Conservation (phyloP, 1,139 yeast genomes). For the Lodderomyces metapsilosis region DNA sequence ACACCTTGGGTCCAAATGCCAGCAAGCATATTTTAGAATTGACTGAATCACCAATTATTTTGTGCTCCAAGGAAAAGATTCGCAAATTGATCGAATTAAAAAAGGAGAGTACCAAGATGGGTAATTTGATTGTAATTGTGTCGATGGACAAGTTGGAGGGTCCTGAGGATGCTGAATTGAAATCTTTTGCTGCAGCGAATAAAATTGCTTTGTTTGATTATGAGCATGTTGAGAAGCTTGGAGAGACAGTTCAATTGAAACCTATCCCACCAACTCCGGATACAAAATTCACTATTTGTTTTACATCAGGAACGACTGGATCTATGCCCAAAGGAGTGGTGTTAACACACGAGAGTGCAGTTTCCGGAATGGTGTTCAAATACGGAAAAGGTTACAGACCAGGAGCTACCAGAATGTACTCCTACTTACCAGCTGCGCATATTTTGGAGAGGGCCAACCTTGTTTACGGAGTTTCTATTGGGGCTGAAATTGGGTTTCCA, state of each 20-base stretch:
- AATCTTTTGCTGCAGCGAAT: conserved; percentile 21
- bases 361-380: conserved; percentile 44
- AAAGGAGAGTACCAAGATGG: conserved; percentile 18
- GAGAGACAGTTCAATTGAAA: conserved; percentile 45
- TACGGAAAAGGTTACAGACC: neutral
- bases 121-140: conserved; percentile 31
- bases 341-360: conserved; percentile 51
- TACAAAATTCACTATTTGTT: conserved; percentile 62
- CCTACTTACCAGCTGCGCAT: conserved; percentile 49
- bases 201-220: conserved; percentile 31
- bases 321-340: conserved; percentile 68
- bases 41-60: conserved; percentile 36
- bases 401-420: conserved; percentile 21
- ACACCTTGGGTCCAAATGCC: conserved; percentile 38
- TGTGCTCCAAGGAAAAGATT: conserved; percentile 37
- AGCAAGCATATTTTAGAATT: conserved; percentile 33
- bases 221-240: conserved; percentile 53
- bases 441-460: conserved; percentile 53
- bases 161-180: conserved; percentile 15
- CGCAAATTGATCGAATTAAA: conserved; percentile 27
- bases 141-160: conserved; percentile 42
- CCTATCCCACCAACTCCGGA: conserved; percentile 54
- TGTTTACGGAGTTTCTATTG: conserved; percentile 22
- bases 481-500: conserved; percentile 41
- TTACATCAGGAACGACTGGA: conserved; percentile 80